Conservation (phyloP, 306 rosid species). For the Psophocarpus tetragonolobus region DNA sequence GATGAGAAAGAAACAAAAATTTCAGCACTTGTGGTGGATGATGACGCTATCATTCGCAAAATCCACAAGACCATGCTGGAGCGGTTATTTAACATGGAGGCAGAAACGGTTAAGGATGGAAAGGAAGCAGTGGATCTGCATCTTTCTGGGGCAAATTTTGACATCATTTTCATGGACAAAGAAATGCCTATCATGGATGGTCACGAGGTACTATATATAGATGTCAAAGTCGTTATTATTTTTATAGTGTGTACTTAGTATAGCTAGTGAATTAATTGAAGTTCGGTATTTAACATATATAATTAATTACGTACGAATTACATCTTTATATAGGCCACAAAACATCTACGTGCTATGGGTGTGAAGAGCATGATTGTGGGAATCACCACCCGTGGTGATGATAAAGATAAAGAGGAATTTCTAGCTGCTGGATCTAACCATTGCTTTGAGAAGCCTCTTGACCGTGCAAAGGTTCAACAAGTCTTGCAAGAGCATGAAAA, state of each 20-base stretch:
- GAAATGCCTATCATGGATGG: slow-evolving; percentile 26
- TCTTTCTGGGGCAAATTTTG: slow-evolving; percentile 12
- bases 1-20: not conserved
- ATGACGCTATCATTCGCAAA: not conserved
- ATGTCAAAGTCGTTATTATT: too few species aligned
- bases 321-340: not conserved
- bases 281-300: not conserved
- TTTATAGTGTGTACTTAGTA: too few species aligned
- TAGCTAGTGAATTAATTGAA: not conserved
- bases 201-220: not conserved
- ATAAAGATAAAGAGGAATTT: not conserved
- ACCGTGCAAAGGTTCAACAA: not conserved
- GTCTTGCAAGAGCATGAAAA: not conserved
- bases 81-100: not conserved
- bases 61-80: not conserved
- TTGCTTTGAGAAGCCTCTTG: slow-evolving; percentile 11
- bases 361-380: slow-evolving; percentile 13
- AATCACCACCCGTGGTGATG: not conserved
- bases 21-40: slow-evolving; percentile 14
- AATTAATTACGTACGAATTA: not conserved
- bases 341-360: slow-evolving; percentile 14
- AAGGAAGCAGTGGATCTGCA: slow-evolving; percentile 21
- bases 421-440: not conserved
- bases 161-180: slow-evolving; percentile 19
- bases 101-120: not conserved